A percentile compares a stretch with the other conserved stretches of the same genome.
phyloP scores from a whole-genome alignment of 1,139 yeast species.

The Debaryomyces singareniensis region DNA sequence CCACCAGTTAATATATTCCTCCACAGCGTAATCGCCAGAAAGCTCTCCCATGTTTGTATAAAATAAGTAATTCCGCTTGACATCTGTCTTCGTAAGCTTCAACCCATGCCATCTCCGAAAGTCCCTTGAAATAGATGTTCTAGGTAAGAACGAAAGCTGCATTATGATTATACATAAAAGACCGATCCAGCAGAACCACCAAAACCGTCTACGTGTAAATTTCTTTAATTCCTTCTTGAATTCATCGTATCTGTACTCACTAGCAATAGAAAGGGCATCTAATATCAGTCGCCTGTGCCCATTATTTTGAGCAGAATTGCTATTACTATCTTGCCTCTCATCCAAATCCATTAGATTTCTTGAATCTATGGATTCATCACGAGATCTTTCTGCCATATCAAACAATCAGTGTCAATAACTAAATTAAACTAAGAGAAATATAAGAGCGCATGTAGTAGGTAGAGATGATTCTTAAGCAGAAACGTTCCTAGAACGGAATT shows the following conservation, averaged over 20 bases:
- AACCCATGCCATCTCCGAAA: conserved; percentile 69
- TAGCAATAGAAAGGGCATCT: neutral
- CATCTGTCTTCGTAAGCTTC: conserved; percentile 56
- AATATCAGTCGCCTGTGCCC: no score
- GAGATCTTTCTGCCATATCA: no score
- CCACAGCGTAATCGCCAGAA: conserved; percentile 20
- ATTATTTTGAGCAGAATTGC: no score
- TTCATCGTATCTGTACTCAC: conserved; percentile 6
- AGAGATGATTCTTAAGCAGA: no score
- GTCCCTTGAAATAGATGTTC: conserved; percentile 83
- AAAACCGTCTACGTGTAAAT: conserved; percentile 35
- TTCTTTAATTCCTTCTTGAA: conserved; percentile 10
- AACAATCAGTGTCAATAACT: no score
- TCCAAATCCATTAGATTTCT: no score
- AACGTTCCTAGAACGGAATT: no score
- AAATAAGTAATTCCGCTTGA: conserved; percentile 37
- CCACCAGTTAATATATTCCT: conserved; percentile 22
- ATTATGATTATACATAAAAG: conserved; percentile 47
- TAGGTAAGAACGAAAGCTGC: conserved; percentile 71
- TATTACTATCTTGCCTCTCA: no score
- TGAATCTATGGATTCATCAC: no score
- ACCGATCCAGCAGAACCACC: conserved; percentile 51
- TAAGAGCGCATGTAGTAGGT: no score
- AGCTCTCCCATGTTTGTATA: conserved; percentile 22
- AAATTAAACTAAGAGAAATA: no score